These are phyloP conservation scores for Termitomyces sp. DNA, from an alignment of 768 basidiomycete species.

Conservation along the genomic window DNA sequence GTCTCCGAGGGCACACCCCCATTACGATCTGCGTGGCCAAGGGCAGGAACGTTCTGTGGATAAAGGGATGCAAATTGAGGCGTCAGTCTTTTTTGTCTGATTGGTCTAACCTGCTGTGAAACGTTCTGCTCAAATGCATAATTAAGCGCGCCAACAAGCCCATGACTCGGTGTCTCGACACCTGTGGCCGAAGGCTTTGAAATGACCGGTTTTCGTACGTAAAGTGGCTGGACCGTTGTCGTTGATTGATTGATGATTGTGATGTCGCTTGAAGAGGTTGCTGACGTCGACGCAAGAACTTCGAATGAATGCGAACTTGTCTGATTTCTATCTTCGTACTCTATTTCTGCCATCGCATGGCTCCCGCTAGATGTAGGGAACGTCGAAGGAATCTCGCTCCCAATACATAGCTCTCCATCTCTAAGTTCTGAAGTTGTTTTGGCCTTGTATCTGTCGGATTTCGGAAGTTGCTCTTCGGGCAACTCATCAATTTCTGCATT, in stretches of 20 bases:
- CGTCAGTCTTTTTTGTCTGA: background rate
- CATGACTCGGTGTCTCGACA: background rate
- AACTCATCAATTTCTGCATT: background rate
- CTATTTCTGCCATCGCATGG: background rate
- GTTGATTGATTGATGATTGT: background rate
- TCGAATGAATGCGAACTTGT: background rate
- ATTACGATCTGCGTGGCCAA: background rate
- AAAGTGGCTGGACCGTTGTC: background rate
- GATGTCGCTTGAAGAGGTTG: background rate
- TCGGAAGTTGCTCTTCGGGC: background rate
- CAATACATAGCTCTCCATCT: background rate
- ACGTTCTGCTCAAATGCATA: background rate
- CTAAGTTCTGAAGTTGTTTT: background rate
- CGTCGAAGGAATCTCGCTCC: background rate
- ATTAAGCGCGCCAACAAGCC: background rate
- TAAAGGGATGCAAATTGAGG: background rate
- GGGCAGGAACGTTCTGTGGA: background rate
- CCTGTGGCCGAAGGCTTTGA: background rate
- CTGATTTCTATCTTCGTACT: background rate
- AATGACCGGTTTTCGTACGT: background rate
- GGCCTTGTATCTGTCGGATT: background rate
- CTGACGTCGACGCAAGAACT: background rate
- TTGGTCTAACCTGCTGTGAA: background rate
- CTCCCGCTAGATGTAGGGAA: background rate
- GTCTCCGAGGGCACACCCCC: background rate